Evolutionary conservation across 2,329 filamentous ascomycete genomes (phyloP).

Genomic region (Sphaerulina musiva): DNA sequence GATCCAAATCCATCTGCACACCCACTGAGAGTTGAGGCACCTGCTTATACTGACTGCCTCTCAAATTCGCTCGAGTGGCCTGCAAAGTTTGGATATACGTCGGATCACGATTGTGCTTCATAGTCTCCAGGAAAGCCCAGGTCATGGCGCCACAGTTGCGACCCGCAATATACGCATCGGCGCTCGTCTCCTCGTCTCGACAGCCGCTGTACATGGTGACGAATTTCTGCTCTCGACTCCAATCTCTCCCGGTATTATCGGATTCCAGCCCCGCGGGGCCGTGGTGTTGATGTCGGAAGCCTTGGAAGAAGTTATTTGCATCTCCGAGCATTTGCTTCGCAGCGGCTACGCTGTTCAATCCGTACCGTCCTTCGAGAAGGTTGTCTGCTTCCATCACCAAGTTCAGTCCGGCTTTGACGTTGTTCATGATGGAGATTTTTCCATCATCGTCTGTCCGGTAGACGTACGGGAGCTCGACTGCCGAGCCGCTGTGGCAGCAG

Average conservation of each 20-base stretch:
- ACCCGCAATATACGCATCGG: slow-evolving; percentile 39
- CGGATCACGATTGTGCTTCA: slow-evolving; percentile 32
- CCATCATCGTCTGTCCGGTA: slow-evolving; percentile 53
- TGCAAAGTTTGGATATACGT: slow-evolving; percentile 40
- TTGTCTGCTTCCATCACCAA: slow-evolving; percentile 47
- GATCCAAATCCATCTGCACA: slow-evolving; percentile 39
- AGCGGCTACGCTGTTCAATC: slow-evolving; percentile 4
- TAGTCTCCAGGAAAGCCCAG: slow-evolving; percentile 44
- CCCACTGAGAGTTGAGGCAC: slow-evolving; percentile 42
- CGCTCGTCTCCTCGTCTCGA: slow-evolving; percentile 44
- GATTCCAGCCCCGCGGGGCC: slow-evolving; percentile 22
- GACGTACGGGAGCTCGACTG: slow-evolving; percentile 53
- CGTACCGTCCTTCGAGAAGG: slow-evolving; percentile 44
- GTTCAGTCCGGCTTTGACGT: slow-evolving; percentile 46
- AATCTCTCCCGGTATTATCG: slow-evolving; percentile 36
- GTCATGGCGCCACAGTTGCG: slow-evolving; percentile 43
- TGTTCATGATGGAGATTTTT: slow-evolving; percentile 51
- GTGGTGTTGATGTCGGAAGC: slow-evolving; percentile 41
- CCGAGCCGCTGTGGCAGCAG: slow-evolving; percentile 57
- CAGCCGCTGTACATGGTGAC: slow-evolving; percentile 50
- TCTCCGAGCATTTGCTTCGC: slow-evolving; percentile 49
- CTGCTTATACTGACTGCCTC: slow-evolving; percentile 38
- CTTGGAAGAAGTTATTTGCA: slow-evolving; percentile 50
- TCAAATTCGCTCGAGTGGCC: slow-evolving; percentile 36
- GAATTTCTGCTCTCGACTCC: slow-evolving; percentile 39